Base-by-base conservation (phyloP, 352 stramenopile species). In the Poterioochromonas sp. region DNA sequence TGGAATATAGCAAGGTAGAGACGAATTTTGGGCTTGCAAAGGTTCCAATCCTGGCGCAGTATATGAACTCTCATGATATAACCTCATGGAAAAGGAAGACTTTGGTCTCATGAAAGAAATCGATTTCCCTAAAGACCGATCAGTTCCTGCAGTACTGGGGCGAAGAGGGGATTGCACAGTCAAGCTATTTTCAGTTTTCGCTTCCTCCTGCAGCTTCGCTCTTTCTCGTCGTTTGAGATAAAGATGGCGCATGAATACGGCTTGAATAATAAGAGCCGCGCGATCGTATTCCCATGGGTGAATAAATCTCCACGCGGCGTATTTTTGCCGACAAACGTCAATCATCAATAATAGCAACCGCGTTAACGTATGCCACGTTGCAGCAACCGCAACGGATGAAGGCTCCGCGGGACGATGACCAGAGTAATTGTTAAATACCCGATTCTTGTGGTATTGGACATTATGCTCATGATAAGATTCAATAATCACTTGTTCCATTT, bases 341-440 rank as follows among this genome's bases (percentile, higher is more conserved):
- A 82, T 64, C 22, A 82, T 32, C n/a, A 15, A 29, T n/a, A 82
- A 40, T 12, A 83, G 43, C 58, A 84, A 32, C 26, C 54, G 43
- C 22, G 80, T 82, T 5, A 82, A 40, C 1, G 79, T 82, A 80
- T 82, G 79, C 35, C 80, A 81, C 0, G 79, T 79, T 1, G 79
- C 79, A 29, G 65, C 79, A 0, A 81, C 79, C 0, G 79, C 79
- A 3, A 84, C 44, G 12, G 79, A 84, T 18, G 79, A 79, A 2
- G 79, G 79, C 53, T 82, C 79, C 11, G 79, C 79, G 18, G 77
- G 77, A 34, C 79, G 73, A 76, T 82, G 29, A 0, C 79, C 79
- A 29, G 73, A 83, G 3, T 76, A 53, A 49, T 82, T 82, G n/a
- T 84, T 63, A 29, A 82, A 63, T 39, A 83, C 78, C 5, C 79